phyloP scores from a whole-genome alignment of 2,329 filamentous ascomycete genomes.

The Alternaria viburni region DNA sequence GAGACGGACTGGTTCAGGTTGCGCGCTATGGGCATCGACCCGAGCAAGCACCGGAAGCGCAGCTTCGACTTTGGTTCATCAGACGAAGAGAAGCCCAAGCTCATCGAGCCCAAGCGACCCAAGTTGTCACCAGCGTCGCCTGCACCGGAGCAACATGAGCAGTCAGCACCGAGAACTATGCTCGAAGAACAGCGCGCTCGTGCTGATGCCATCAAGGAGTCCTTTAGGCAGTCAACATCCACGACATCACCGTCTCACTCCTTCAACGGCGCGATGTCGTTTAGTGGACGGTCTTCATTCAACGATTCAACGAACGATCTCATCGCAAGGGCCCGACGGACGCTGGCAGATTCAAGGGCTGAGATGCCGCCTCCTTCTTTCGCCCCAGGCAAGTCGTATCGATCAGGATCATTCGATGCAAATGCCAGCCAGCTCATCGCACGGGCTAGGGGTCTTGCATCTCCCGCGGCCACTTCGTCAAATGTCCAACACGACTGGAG shows the following conservation, averaged over 20 bases:
- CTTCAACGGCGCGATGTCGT: conserved; percentile 6
- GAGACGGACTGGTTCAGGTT: conserved; percentile 59
- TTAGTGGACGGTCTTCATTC: conserved; percentile 18
- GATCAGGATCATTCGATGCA: conserved; percentile 9
- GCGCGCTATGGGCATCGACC: conserved; percentile 56
- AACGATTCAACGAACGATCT: conserved; percentile 8
- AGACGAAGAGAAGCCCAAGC: conserved; percentile 27
- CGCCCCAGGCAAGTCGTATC: conserved; percentile 12
- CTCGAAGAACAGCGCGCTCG: conserved; percentile 32
- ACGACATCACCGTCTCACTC: conserved; percentile 11
- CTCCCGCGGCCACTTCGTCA: conserved; percentile 7
- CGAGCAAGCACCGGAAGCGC: conserved; percentile 39
- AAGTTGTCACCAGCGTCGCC: conserved; percentile 18
- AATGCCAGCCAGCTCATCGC: conserved; percentile 24
- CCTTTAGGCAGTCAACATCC: conserved; percentile 19
- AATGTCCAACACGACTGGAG: conserved; percentile 31
- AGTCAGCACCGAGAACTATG: conserved; percentile 10
- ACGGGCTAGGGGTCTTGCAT: conserved; percentile 21
- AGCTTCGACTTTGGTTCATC: conserved; percentile 33
- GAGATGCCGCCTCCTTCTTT: conserved; percentile 5
- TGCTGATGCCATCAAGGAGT: conserved; percentile 28
- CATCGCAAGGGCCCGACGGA: conserved; percentile 20
- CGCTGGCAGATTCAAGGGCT: conserved; percentile 4
- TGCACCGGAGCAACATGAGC: background rate
- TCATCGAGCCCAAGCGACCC: conserved; percentile 32